Conservation (phyloP, 1,284 basidiomycete genomes). For the Boletus holoroseus region DNA sequence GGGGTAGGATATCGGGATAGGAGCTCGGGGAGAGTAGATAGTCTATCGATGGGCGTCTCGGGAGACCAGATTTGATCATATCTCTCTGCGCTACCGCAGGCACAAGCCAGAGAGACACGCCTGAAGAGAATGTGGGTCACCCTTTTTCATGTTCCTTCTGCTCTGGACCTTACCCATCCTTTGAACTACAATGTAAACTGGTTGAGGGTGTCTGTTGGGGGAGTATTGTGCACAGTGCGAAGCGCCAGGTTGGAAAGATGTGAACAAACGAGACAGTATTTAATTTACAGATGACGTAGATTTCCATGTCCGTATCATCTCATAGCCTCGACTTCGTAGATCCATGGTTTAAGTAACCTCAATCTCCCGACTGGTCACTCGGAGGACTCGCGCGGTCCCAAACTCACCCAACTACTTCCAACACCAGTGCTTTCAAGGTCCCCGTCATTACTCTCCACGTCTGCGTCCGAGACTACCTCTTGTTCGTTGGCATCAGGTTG, state of each 20-base stretch:
- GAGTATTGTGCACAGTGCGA: neutral
- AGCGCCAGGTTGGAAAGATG: neutral
- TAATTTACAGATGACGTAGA: constrained; percentile 18
- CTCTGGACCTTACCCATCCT: constrained; percentile 23
- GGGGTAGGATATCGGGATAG: constrained; percentile 61
- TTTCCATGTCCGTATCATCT: neutral
- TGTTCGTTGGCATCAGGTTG: constrained; percentile 25
- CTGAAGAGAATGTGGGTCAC: constrained; percentile 29
- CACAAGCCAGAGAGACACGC: constrained; percentile 60
- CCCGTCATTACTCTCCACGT: constrained; percentile 58
- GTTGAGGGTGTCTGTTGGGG: neutral
- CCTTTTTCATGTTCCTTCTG: neutral
- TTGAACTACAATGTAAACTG: neutral
- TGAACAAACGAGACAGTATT: neutral
- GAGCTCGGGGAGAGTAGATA: constrained; percentile 20
- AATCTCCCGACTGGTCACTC: constrained; percentile 11
- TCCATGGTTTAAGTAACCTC: neutral
- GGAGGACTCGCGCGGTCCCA: constrained; percentile 33
- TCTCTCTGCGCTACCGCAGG: constrained; percentile 39
- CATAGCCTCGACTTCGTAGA: neutral
- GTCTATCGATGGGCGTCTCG: constrained; percentile 21
- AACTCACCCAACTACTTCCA: constrained; percentile 64
- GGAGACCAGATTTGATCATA: constrained; percentile 44
- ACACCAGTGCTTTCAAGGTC: constrained; percentile 39
- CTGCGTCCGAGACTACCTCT: constrained; percentile 52